Conservation (phyloP, 2,329 filamentous ascomycete genomes). For the Polychaeton citri region DNA sequence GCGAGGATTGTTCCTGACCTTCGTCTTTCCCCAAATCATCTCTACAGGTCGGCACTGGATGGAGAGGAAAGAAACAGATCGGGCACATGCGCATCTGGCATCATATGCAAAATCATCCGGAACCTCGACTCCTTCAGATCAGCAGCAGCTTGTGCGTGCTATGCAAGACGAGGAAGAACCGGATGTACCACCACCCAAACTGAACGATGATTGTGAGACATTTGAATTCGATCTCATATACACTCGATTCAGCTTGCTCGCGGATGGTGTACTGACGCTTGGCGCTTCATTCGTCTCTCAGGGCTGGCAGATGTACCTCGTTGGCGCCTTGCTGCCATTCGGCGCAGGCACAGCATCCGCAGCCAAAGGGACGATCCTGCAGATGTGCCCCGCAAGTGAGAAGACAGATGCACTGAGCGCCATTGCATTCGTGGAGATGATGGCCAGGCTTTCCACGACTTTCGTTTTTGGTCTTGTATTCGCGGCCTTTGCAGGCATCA, state of each 20-base stretch:
- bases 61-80: neutral
- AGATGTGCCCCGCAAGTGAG: conserved; percentile 51
- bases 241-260: conserved; percentile 49
- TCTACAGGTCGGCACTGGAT: conserved; percentile 25
- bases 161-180: conserved; percentile 9
- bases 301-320: conserved; percentile 56
- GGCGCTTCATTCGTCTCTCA: conserved; percentile 48
- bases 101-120: neutral
- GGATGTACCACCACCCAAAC: conserved; percentile 10
- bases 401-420: conserved; percentile 54
- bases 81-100: neutral
- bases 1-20: conserved; percentile 30
- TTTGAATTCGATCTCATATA: conserved; percentile 56
- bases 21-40: conserved; percentile 33
- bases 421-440: conserved; percentile 57
- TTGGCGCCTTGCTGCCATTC: conserved; percentile 52
- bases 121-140: neutral
- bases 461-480: conserved; percentile 55
- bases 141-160: neutral
- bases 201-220: conserved; percentile 29
- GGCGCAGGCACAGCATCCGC: conserved; percentile 56
- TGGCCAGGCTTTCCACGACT: conserved; percentile 50
- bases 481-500: conserved; percentile 46
- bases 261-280: conserved; percentile 52
- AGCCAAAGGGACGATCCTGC: conserved; percentile 59